Evolutionary conservation across 2,329 filamentous ascomycete genomes (phyloP).

Genomic region (Epichloe aotearoae): DNA sequence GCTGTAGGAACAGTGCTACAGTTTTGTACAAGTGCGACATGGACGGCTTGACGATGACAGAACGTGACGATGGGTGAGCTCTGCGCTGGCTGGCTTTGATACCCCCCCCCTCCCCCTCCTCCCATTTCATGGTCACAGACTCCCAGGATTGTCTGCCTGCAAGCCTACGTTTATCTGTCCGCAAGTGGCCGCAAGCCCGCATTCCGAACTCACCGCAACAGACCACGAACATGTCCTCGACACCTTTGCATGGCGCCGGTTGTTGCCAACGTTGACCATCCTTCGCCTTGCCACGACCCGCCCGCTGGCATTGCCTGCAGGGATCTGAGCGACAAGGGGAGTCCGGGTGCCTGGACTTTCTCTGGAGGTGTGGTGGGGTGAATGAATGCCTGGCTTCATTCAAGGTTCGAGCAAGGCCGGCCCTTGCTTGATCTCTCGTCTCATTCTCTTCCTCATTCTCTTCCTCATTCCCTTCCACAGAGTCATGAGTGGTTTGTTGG

Average conservation of each 20-base stretch:
- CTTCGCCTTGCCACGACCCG: conserved; percentile 6
- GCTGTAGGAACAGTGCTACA: neutral
- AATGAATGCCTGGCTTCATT: conserved; percentile 4
- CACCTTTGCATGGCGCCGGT: neutral
- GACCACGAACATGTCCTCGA: neutral
- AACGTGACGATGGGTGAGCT: neutral
- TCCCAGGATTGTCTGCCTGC: neutral
- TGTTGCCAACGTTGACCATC: neutral
- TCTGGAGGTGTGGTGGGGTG: conserved; percentile 1
- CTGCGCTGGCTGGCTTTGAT: no score
- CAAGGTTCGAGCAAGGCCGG: neutral
- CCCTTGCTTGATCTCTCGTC: neutral
- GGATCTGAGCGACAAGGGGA: conserved; percentile 11
- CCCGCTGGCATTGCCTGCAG: conserved; percentile 10
- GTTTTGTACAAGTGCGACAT: neutral
- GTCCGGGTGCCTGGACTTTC: neutral
- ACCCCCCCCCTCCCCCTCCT: no score
- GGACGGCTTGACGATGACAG: neutral
- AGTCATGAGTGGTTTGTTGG: neutral
- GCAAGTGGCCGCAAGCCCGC: conserved; percentile 2
- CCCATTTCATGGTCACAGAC: neutral
- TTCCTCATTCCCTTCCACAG: neutral
- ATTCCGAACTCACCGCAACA: neutral
- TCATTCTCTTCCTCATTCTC: neutral
- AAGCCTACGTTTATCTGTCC: neutral